Evolutionary conservation across 805 yeast genomes (phyloP), one percentile per base, ranked within the genome.

Genomic region (Lipomyces sp.): DNA sequence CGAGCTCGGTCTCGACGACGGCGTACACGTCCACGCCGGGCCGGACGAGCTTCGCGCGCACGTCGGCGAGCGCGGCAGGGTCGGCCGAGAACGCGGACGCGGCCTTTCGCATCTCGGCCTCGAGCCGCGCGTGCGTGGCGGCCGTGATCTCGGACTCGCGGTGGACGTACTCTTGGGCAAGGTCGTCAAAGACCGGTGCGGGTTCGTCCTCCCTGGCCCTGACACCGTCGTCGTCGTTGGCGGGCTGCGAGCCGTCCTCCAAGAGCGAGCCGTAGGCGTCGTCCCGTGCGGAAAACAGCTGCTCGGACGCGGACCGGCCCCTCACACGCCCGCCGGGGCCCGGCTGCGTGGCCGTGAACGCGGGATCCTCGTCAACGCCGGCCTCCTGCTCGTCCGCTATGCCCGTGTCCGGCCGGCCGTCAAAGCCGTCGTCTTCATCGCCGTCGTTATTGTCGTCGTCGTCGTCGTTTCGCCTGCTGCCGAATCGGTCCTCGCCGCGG

Each of bases 301-400:
- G n/a, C n/a, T n/a, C n/a, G n/a, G n/a, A n/a, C n/a, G n/a, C n/a
- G n/a, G n/a, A n/a, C n/a, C n/a, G n/a, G n/a, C n/a, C n/a, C n/a
- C n/a, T n/a, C n/a, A n/a, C n/a, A n/a, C n/a, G n/a, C n/a, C n/a
- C n/a, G n/a, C n/a, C 19, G 5, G 45, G 48, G 19, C 33, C 43
- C 13, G 38, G 34, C 24, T 49, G 51, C 7, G 48, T 44, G 8
- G 43, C 32, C 10, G 48, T 43, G 42, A 53, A 53, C 45, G 45
- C 37, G 13, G 51, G 43, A n/a, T 53, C 57, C 26, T 53, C 57
- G 24, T 49, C 57, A 13, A 53, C 54, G 33, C 39, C 54, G 22
- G 57, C 57, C 21, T 53, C 57, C 37, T 48, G 44, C 31, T 19
- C 41, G 39, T 44, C 52, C n/a, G n/a, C n/a, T n/a, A n/a, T n/a